Percentiles rank a stretch among this genome's conserved stretches.
Conservation (phyloP, 345 rosid genomes). For the Cochlearia excelsa region DNA sequence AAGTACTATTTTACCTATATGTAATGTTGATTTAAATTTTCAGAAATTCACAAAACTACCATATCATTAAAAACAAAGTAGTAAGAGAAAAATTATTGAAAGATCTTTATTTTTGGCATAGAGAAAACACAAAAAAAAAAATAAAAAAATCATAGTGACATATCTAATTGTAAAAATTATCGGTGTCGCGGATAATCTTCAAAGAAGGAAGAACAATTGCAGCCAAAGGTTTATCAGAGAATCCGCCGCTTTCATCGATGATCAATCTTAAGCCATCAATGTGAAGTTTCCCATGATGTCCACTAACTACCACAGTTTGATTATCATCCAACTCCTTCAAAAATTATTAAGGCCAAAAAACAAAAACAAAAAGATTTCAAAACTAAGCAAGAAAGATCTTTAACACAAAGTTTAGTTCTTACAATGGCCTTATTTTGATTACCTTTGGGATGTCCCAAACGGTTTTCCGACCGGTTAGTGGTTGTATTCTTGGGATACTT, state of each 20-base stretch:
- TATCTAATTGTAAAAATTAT: conserved; percentile 15
- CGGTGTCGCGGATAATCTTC: conserved; percentile 65
- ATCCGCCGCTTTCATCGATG: conserved; percentile 85
- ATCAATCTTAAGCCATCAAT: conserved; percentile 73
- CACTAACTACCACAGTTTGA: conserved; percentile 66
- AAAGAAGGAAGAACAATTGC: conserved; percentile 72
- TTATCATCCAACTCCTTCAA: conserved; percentile 36
- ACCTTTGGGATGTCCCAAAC: conserved; percentile 89
- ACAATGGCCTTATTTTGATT: conserved; percentile 14
- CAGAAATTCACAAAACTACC: no score
- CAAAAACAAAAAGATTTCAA: not conserved
- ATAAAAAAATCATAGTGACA: no score
- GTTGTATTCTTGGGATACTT: conserved; percentile 51
- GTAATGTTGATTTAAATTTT: no score
- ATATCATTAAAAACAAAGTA: no score
- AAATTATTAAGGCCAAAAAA: not conserved
- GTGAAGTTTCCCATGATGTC: conserved; percentile 79
- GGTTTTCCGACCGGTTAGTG: conserved; percentile 61
- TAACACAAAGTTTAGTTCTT: conserved; percentile 4
- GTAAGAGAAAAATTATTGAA: no score
- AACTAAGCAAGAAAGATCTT: not conserved
- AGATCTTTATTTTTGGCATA: no score
- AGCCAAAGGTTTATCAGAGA: conserved; percentile 60
- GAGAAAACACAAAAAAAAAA: no score
- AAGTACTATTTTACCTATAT: no score